phyloP scores from a whole-genome alignment of 805 yeast genomes.

The Lipomyces sp. region DNA sequence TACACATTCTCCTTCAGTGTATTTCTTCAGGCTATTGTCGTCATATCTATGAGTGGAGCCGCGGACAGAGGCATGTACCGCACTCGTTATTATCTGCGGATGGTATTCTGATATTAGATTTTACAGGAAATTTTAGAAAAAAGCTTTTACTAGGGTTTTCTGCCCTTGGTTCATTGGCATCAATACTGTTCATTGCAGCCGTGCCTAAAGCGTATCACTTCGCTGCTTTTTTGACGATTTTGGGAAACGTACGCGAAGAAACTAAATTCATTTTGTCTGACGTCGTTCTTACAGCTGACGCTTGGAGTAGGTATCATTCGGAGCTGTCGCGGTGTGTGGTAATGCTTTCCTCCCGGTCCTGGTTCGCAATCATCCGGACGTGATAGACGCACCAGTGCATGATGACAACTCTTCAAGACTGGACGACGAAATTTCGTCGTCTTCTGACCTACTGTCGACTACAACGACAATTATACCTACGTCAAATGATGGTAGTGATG shows the following conservation, averaged over 20 bases:
- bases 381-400: conserved; percentile 1
- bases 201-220: conserved; percentile 45
- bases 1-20: conserved; percentile 74
- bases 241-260: conserved; percentile 51
- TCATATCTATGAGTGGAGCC: conserved; percentile 69
- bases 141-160: conserved; percentile 56
- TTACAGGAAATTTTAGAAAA: conserved; percentile 51
- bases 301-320: conserved; percentile 56
- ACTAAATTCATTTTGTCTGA: neutral
- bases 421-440: conserved; percentile 1
- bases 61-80: conserved; percentile 49
- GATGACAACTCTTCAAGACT: neutral
- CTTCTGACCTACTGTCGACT: conserved; percentile 6
- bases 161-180: conserved; percentile 53
- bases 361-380: conserved; percentile 44
- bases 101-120: too few species aligned
- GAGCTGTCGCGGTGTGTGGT: conserved; percentile 77
- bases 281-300: neutral
- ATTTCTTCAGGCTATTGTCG: conserved; percentile 64
- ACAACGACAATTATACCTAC: neutral
- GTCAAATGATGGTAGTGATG: neutral
- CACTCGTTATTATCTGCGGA: too few species aligned
- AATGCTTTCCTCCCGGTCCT: conserved; percentile 67
- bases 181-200: conserved; percentile 46
- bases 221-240: conserved; percentile 55